Conservation (phyloP, 2,329 filamentous ascomycete species). For the Epichloe festucae region DNA sequence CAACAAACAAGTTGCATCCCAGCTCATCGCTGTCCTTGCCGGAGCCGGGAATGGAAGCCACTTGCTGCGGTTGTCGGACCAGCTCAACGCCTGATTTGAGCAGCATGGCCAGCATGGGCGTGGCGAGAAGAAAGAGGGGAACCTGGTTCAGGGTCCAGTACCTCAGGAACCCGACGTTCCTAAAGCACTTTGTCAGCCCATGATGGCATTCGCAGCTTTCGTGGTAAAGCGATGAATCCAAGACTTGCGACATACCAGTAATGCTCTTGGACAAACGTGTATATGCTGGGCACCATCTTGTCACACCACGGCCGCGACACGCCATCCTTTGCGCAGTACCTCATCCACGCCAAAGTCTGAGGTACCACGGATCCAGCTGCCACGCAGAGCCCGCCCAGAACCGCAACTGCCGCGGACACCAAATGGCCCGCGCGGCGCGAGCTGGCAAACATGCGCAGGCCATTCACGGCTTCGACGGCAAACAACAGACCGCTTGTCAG, state of each 20-base stretch:
- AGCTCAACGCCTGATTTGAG: conserved; percentile 42
- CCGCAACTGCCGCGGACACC: conserved; percentile 42
- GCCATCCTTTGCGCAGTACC: conserved; percentile 43
- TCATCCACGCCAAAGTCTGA: conserved; percentile 60
- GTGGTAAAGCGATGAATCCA: not conserved
- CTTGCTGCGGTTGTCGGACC: conserved; percentile 12
- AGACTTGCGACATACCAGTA: conserved; percentile 61
- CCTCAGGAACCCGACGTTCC: conserved; percentile 74
- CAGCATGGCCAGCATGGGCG: conserved; percentile 57
- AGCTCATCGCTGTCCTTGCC: conserved; percentile 4
- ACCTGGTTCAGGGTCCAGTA: conserved; percentile 87
- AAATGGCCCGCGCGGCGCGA: conserved; percentile 24
- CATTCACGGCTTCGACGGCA: conserved; percentile 43
- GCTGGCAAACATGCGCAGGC: conserved; percentile 14
- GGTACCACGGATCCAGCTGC: conserved; percentile 56
- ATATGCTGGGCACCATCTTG: conserved; percentile 68
- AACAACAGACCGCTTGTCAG: conserved; percentile 70
- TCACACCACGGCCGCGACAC: conserved; percentile 59
- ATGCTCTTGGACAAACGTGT: conserved; percentile 72
- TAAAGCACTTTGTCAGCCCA: conserved; percentile 22
- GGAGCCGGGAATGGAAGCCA: not conserved
- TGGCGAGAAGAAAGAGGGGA: conserved; percentile 74
- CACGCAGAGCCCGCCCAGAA: conserved; percentile 54
- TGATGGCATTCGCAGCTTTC: not conserved
- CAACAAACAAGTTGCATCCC: conserved; percentile 21